Evolutionary conservation across 352 stramenopile species (phyloP).

Genomic region (Aphanomyces cochlioides): DNA sequence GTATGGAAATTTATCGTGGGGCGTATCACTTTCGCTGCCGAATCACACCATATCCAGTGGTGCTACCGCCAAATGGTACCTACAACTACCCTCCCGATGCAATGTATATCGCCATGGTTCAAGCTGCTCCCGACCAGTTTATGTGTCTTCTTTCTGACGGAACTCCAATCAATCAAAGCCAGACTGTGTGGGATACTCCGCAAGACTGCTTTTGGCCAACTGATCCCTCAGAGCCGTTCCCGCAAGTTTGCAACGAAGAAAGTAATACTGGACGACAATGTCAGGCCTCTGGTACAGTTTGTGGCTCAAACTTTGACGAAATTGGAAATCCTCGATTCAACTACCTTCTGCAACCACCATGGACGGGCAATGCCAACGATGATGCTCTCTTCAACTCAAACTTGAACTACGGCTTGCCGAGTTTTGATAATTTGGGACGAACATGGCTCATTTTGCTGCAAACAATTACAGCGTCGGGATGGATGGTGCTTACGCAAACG

Average conservation of each 20-base stretch:
- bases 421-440: slow-evolving; percentile 87
- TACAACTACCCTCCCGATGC: slow-evolving; percentile 55
- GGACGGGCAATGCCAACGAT: slow-evolving; percentile 42
- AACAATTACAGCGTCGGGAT: slow-evolving; percentile 17
- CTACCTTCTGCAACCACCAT: slow-evolving; percentile 3
- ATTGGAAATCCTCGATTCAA: slow-evolving; percentile 66
- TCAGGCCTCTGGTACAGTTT: slow-evolving; percentile 34
- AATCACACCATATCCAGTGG: slow-evolving; percentile 67
- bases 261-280: slow-evolving; percentile 70
- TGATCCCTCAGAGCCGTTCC: slow-evolving; percentile 57
- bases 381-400: slow-evolving; percentile 50
- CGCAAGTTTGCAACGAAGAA: slow-evolving; percentile 45
- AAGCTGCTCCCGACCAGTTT: slow-evolving; percentile 38
- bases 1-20: slow-evolving; percentile 81
- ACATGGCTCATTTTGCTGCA: slow-evolving; percentile 69
- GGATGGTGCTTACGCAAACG: slow-evolving; percentile 72
- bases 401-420: slow-evolving; percentile 88
- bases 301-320: slow-evolving; percentile 63
- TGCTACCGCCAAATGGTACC: slow-evolving; percentile 38
- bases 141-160: slow-evolving; percentile 37
- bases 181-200: slow-evolving; percentile 40
- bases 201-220: slow-evolving; percentile 91
- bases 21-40: slow-evolving; percentile 75
- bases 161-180: background rate
- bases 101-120: slow-evolving; percentile 46